phyloP scores from a whole-genome alignment of 768 basidiomycete species.

The Hebeloma cylindrosporum region DNA sequence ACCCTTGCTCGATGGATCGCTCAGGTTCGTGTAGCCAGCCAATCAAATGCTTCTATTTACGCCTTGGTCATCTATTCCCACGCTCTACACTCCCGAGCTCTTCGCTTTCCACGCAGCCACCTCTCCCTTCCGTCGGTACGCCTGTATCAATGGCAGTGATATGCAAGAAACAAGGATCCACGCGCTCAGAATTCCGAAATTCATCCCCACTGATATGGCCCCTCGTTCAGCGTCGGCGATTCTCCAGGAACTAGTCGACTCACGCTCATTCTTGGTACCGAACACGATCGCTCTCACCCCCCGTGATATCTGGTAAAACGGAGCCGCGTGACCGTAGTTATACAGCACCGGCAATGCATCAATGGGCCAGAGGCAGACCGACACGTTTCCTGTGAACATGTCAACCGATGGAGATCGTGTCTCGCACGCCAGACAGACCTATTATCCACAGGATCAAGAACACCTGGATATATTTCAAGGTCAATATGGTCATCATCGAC shows the following conservation, averaged over 20 bases:
- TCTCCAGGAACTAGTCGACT: constrained; percentile 17
- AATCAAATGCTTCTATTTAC: constrained; percentile 16
- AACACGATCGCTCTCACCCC: constrained; percentile 60
- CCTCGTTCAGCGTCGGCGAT: background rate
- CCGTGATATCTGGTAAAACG: constrained; percentile 60
- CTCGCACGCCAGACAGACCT: constrained; percentile 28
- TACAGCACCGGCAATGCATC: constrained; percentile 51
- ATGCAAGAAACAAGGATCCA: constrained; percentile 55
- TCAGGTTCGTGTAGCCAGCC: constrained; percentile 11
- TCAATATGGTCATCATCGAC: constrained; percentile 53
- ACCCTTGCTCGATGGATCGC: background rate
- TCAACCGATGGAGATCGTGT: background rate
- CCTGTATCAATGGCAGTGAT: constrained; percentile 48
- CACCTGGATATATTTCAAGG: constrained; percentile 48
- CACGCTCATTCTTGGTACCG: constrained; percentile 54
- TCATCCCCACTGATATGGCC: constrained; percentile 47
- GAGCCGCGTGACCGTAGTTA: constrained; percentile 60
- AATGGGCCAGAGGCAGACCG: constrained; percentile 54
- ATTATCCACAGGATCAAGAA: constrained; percentile 67
- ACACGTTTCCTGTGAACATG: constrained; percentile 48
- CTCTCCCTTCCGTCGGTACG: constrained; percentile 24
- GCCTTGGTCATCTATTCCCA: constrained; percentile 12
- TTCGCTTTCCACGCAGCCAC: constrained; percentile 10
- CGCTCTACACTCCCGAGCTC: constrained; percentile 10
- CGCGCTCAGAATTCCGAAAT: constrained; percentile 54